Conservation (phyloP, 768 basidiomycete species). For the Amanita thiersii region DNA sequence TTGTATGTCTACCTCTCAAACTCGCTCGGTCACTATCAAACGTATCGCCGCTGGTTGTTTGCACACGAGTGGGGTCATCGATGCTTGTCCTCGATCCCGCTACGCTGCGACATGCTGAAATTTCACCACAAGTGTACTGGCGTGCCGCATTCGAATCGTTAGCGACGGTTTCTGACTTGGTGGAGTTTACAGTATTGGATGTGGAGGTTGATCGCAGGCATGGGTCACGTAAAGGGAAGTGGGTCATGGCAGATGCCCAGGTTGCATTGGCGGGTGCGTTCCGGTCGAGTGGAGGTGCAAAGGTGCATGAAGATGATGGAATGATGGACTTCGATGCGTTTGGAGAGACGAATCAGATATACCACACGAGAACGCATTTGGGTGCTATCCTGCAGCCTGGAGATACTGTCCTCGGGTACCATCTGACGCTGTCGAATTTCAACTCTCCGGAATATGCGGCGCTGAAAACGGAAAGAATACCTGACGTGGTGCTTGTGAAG, state of each 20-base stretch:
- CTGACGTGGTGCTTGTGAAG: slow-evolving; percentile 89
- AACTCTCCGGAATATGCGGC: slow-evolving; percentile 82
- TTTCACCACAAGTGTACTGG: slow-evolving; percentile 80
- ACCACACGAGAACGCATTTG: slow-evolving; percentile 94
- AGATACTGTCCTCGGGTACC: slow-evolving; percentile 88
- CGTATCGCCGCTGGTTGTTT: slow-evolving; percentile 82
- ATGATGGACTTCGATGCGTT: slow-evolving; percentile 58
- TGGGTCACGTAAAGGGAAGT: slow-evolving; percentile 48
- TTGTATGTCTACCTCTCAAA: slow-evolving; percentile 82
- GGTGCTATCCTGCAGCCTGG: slow-evolving; percentile 89
- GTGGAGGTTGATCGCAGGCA: slow-evolving; percentile 64
- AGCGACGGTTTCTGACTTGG: slow-evolving; percentile 74
- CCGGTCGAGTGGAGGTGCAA: slow-evolving; percentile 33
- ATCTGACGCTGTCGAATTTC: slow-evolving; percentile 84
- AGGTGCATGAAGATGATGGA: slow-evolving; percentile 33
- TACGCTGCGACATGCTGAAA: slow-evolving; percentile 78
- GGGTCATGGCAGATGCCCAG: slow-evolving; percentile 75
- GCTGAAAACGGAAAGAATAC: slow-evolving; percentile 59
- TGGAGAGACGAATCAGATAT: slow-evolving; percentile 66
- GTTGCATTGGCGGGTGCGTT: slow-evolving; percentile 82
- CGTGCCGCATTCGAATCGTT: slow-evolving; percentile 83
- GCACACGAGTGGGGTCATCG: slow-evolving; percentile 86
- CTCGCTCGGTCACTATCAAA: slow-evolving; percentile 79
- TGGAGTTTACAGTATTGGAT: slow-evolving; percentile 94
- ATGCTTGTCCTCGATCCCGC: slow-evolving; percentile 86